phyloP scores from a whole-genome alignment of 169 alveolate genomes.

The Cyclospora cayetanensis region DNA sequence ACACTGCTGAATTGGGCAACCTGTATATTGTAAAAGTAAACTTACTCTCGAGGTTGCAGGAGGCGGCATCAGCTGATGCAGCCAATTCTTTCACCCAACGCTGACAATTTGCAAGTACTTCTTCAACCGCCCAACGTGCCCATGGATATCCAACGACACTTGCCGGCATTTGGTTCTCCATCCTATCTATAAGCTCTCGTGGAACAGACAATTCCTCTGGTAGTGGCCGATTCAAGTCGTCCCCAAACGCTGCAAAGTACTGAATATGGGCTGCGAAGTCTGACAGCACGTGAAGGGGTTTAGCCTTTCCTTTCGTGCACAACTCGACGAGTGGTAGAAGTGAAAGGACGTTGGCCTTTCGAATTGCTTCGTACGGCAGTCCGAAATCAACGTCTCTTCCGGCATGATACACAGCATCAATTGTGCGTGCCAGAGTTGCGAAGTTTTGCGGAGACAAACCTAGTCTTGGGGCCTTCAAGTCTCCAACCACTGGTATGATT shows the following conservation, averaged over 20 bases:
- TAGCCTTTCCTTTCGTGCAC: slow-evolving; percentile 71
- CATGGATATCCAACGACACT: slow-evolving; percentile 78
- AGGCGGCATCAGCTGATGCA: background rate
- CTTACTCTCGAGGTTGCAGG: background rate
- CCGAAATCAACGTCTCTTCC: slow-evolving; percentile 76
- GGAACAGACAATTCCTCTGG: slow-evolving; percentile 49
- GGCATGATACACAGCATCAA: slow-evolving; percentile 78
- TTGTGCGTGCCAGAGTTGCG: slow-evolving; percentile 40
- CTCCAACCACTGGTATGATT: slow-evolving; percentile 73
- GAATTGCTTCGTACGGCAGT: slow-evolving; percentile 66
- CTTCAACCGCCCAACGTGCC: slow-evolving; percentile 80
- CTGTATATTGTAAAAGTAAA: slow-evolving; percentile 75
- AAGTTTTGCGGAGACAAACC: slow-evolving; percentile 70
- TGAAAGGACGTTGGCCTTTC: slow-evolving; percentile 76
- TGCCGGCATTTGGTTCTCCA: slow-evolving; percentile 77
- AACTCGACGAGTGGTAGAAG: slow-evolving; percentile 70
- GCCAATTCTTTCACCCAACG: background rate
- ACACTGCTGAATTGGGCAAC: slow-evolving; percentile 76
- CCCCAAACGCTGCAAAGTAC: slow-evolving; percentile 69
- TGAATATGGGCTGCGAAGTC: slow-evolving; percentile 77
- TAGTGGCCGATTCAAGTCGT: slow-evolving; percentile 62
- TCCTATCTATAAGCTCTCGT: slow-evolving; percentile 50
- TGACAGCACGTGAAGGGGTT: slow-evolving; percentile 77
- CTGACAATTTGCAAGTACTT: slow-evolving; percentile 60
- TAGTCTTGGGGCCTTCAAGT: slow-evolving; percentile 70